A percentile compares a stretch with the other conserved stretches of the same genome.
These are phyloP conservation scores for Exophiala xenobiotica DNA, from an alignment of 2,329 filamentous ascomycete species.

Conservation along the genomic window DNA sequence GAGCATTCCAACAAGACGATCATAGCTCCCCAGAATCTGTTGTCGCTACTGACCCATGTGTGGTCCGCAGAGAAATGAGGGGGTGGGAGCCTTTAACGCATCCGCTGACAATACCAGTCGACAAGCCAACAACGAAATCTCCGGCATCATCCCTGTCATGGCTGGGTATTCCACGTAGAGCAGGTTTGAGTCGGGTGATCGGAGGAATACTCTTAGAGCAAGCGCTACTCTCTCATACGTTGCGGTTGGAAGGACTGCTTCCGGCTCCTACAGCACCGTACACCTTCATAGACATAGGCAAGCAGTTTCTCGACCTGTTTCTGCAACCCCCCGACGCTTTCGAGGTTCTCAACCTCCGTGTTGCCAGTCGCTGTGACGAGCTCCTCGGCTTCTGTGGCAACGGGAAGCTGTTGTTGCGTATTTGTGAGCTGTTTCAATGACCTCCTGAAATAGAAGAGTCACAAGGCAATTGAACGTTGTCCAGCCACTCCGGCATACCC, in stretches of 20 bases:
- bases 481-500: too few relatives aligned
- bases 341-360: background rate
- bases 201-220: background rate
- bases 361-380: too few relatives aligned
- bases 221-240: slow-evolving; percentile 6
- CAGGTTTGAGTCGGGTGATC: background rate
- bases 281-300: slow-evolving; percentile 1
- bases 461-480: too few relatives aligned
- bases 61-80: slow-evolving; percentile 6
- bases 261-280: background rate
- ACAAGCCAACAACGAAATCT: slow-evolving; percentile 3
- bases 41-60: background rate
- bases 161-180: slow-evolving; percentile 7
- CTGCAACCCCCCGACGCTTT: background rate
- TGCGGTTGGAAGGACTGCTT: background rate
- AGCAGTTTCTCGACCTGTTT: slow-evolving; percentile 7
- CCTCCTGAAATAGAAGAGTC: too few relatives aligned
- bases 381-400: too few relatives aligned
- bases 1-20: slow-evolving; percentile 3
- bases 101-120: slow-evolving; percentile 5
- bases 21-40: background rate
- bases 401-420: too few relatives aligned
- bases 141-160: background rate
- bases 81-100: slow-evolving; percentile 1
- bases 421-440: too few relatives aligned